Evolutionary conservation across 2,329 filamentous ascomycete species (phyloP).

Genomic region (Moelleriella libera): DNA sequence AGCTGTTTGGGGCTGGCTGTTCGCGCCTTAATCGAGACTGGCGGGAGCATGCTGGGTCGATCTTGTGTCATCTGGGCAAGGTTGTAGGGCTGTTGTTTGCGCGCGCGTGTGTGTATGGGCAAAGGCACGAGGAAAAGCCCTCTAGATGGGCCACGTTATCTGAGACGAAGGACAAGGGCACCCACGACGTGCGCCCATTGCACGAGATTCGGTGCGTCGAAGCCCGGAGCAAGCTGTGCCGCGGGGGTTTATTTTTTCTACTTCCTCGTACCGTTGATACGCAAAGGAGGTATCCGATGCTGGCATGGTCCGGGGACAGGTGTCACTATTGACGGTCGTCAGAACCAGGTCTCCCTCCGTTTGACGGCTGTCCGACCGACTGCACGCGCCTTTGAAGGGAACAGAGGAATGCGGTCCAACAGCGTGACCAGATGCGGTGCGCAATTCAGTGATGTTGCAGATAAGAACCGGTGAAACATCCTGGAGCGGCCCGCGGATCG

Average conservation of each 20-base stretch:
- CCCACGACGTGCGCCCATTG: background rate
- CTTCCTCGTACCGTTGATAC: background rate
- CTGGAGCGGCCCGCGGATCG: background rate
- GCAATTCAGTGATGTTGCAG: background rate
- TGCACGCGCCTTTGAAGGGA: background rate
- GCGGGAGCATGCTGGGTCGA: slow-evolving; percentile 2
- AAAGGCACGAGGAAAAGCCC: background rate
- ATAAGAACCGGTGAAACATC: background rate
- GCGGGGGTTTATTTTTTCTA: background rate
- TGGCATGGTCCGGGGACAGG: too few relatives aligned
- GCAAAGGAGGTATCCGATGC: too few relatives aligned
- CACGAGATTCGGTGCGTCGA: too few relatives aligned
- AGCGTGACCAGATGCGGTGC: background rate
- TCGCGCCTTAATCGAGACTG: background rate
- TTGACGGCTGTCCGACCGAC: background rate
- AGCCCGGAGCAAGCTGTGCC: too few relatives aligned
- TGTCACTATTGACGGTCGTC: background rate
- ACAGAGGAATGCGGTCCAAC: background rate
- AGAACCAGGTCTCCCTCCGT: background rate
- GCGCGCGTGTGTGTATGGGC: background rate
- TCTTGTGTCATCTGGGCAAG: slow-evolving; percentile 2
- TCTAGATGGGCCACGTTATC: background rate
- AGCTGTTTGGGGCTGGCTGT: slow-evolving; percentile 1
- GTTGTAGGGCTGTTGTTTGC: slow-evolving; percentile 3
- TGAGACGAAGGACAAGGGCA: background rate